These are phyloP conservation scores for Epicoccum sorghinum DNA, from an alignment of 2,329 filamentous ascomycete genomes.

Conservation along the genomic window DNA sequence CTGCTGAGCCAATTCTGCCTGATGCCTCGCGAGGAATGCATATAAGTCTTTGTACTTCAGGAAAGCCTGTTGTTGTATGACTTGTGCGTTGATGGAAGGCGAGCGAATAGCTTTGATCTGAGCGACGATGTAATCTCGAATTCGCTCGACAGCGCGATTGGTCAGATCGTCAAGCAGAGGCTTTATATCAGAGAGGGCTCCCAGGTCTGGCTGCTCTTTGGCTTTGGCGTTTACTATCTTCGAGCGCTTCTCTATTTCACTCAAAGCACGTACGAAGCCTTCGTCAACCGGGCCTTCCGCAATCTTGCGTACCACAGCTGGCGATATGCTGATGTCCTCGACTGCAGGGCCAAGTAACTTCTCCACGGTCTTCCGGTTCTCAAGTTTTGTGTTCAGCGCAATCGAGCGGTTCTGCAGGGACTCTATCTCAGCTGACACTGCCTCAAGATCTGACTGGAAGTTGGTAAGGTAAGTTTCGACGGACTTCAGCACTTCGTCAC, in stretches of 20 bases:
- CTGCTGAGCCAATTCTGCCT: slow-evolving; percentile 83
- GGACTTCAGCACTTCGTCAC: slow-evolving; percentile 90
- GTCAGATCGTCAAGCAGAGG: slow-evolving; percentile 85
- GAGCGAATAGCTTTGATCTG: slow-evolving; percentile 94
- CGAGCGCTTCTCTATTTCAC: slow-evolving; percentile 81
- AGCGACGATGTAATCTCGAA: slow-evolving; percentile 90
- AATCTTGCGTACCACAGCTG: slow-evolving; percentile 81
- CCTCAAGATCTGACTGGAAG: slow-evolving; percentile 91
- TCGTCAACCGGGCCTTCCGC: slow-evolving; percentile 90
- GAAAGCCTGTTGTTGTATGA: slow-evolving; percentile 93
- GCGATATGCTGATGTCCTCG: slow-evolving; percentile 89
- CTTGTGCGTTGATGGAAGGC: slow-evolving; percentile 94
- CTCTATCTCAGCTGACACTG: slow-evolving; percentile 94
- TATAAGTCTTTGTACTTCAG: slow-evolving; percentile 88
- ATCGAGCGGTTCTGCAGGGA: slow-evolving; percentile 86
- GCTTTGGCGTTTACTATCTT: slow-evolving; percentile 72
- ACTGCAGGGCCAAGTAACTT: slow-evolving; percentile 85
- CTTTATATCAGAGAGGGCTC: slow-evolving; percentile 81
- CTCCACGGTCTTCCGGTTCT: slow-evolving; percentile 89
- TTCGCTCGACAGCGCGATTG: slow-evolving; percentile 88
- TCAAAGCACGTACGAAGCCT: slow-evolving; percentile 80
- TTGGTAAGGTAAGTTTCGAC: slow-evolving; percentile 91
- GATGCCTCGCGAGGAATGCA: slow-evolving; percentile 81
- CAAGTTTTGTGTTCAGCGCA: slow-evolving; percentile 79
- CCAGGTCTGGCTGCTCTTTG: slow-evolving; percentile 64